A percentile compares a stretch with the other conserved stretches of the same genome.
These are phyloP conservation scores for Trichosanthes cucumerina DNA, from an alignment of 306 rosid genomes.

Conservation along the genomic window DNA sequence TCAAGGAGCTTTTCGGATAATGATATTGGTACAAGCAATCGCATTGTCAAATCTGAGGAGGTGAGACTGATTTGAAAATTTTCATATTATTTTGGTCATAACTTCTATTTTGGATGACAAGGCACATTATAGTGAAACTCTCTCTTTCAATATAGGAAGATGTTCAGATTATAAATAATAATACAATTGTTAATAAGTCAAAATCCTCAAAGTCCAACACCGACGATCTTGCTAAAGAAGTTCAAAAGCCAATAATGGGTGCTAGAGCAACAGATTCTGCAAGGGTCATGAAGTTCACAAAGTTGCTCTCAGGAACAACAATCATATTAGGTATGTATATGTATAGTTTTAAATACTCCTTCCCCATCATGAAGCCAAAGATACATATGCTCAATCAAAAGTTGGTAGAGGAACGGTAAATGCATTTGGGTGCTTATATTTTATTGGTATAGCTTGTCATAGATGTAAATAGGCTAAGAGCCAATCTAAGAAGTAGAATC, in stretches of 20 bases:
- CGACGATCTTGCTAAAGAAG: slow-evolving; percentile 39
- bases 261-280: slow-evolving; percentile 93
- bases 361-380: background rate
- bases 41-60: slow-evolving; percentile 38
- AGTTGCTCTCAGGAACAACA: slow-evolving; percentile 70
- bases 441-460: background rate
- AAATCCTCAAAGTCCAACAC: slow-evolving; percentile 28
- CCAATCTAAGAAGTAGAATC: background rate
- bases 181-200: slow-evolving; percentile 32
- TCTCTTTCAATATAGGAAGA: slow-evolving; percentile 51
- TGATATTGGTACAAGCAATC: slow-evolving; percentile 54
- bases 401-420: background rate
- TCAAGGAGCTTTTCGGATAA: slow-evolving; percentile 47
- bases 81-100: background rate
- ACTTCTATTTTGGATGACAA: background rate
- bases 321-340: slow-evolving; percentile 50
- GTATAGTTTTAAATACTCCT: slow-evolving; percentile 12
- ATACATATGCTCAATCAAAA: background rate
- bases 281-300: slow-evolving; percentile 69
- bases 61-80: slow-evolving; percentile 18
- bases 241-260: slow-evolving; percentile 45
- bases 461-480: background rate
- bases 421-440: background rate
- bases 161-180: slow-evolving; percentile 23
- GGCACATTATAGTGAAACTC: slow-evolving; percentile 10